Percentiles rank a stretch among this genome's conserved stretches.
Evolutionary conservation across 139 green algal genomes (phyloP).

Genomic region (Nannochloris sp.): DNA sequence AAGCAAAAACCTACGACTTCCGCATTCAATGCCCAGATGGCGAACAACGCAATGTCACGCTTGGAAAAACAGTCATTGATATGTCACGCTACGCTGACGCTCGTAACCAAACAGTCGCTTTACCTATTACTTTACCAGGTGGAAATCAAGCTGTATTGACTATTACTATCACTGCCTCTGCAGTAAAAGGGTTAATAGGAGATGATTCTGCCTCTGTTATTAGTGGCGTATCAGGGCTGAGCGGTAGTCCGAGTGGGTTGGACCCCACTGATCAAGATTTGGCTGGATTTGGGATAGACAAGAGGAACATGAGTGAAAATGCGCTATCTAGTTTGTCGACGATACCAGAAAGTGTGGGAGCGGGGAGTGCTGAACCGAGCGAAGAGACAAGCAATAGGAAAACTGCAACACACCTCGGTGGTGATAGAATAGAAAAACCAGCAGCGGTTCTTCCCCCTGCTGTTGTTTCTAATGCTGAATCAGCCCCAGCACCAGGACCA

Average conservation of each 20-base stretch:
- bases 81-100: constrained; percentile 7
- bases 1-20: constrained; percentile 28
- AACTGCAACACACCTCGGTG: neutral
- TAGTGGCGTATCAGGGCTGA: constrained; percentile 8
- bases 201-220: constrained; percentile 13
- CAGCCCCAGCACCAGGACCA: neutral
- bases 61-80: neutral
- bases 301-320: neutral
- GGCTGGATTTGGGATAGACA: neutral
- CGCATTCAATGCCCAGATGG: neutral
- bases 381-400: neutral
- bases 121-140: neutral
- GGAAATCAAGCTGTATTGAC: neutral
- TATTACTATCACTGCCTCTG: neutral
- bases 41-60: neutral
- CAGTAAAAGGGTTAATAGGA: neutral
- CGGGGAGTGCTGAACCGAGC: neutral
- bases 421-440: neutral
- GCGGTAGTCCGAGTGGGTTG: neutral
- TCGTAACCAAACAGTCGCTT: neutral
- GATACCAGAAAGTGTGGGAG: neutral
- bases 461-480: neutral
- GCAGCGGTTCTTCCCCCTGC: no score
- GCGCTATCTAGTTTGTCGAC: neutral
- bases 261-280: neutral